Evolutionary conservation across 352 stramenopile genomes (phyloP).

Genomic region (Phytophthora fragariae): DNA sequence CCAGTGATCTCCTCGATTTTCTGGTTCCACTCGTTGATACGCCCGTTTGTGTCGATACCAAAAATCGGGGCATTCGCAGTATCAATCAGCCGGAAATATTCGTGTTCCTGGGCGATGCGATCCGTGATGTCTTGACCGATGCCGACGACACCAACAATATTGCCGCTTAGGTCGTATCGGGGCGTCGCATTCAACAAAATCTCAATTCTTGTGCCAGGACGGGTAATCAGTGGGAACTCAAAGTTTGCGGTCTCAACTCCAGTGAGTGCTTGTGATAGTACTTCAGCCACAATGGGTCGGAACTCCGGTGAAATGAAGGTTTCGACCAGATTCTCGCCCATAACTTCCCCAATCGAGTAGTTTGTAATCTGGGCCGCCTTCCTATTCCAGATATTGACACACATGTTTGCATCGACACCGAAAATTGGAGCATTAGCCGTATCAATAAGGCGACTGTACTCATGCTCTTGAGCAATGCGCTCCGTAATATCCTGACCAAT

Average conservation of each 20-base stretch:
- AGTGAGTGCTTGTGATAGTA: conserved; percentile 71
- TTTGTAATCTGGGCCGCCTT: conserved; percentile 90
- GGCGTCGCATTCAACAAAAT: conserved; percentile 68
- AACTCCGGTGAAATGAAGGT: conserved; percentile 87
- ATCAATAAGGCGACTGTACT: conserved; percentile 55
- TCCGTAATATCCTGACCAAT: conserved; percentile 55
- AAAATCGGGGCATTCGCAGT: conserved; percentile 87
- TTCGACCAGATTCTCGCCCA: conserved; percentile 81
- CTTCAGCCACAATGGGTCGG: conserved; percentile 66
- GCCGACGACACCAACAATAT: conserved; percentile 68
- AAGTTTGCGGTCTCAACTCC: conserved; percentile 56
- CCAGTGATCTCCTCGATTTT: conserved; percentile 86
- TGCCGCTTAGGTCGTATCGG: conserved; percentile 59
- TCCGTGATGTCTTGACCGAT: conserved; percentile 36
- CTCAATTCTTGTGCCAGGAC: conserved; percentile 71
- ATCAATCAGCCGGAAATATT: conserved; percentile 62
- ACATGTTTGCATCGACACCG: conserved; percentile 56
- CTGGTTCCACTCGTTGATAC: conserved; percentile 66
- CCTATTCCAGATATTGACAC: conserved; percentile 90
- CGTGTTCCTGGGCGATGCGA: conserved; percentile 36
- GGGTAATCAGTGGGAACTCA: conserved; percentile 37
- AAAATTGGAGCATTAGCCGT: conserved; percentile 64
- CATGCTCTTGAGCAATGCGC: conserved; percentile 45
- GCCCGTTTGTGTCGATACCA: conserved; percentile 74
- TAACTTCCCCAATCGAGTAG: conserved; percentile 82